A percentile compares a stretch with the other conserved stretches of the same genome.
Conservation (phyloP, 2,329 filamentous ascomycete genomes). For the Ophiostoma ulmi region DNA sequence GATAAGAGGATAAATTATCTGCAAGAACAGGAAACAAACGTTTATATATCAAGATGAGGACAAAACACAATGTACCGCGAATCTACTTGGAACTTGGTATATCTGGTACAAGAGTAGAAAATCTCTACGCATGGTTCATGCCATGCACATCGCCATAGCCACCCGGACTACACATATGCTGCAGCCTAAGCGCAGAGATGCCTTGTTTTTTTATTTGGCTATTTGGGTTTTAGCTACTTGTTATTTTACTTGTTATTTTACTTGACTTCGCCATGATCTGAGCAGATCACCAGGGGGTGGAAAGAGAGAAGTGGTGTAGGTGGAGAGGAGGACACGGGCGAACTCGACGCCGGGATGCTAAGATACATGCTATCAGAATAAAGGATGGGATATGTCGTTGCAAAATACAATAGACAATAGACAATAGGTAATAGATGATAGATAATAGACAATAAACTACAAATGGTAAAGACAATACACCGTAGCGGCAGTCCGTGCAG, state of each 20-base stretch:
- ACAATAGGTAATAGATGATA: too few relatives aligned
- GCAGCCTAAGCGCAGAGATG: background rate
- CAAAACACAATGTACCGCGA: background rate
- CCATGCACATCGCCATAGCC: background rate
- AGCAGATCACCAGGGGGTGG: background rate
- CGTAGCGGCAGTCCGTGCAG: conserved; percentile 21
- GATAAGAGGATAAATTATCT: background rate
- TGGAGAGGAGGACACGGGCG: background rate
- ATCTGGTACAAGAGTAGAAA: background rate
- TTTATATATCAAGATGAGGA: conserved; percentile 7
- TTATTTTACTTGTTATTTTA: too few relatives aligned
- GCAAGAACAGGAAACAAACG: background rate
- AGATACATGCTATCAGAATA: background rate
- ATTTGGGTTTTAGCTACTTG: too few relatives aligned
- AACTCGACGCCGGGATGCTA: background rate
- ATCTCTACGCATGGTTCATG: background rate
- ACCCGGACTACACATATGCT: background rate
- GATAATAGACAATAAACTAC: background rate
- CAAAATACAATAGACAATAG: too few relatives aligned
- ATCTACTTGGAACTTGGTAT: background rate
- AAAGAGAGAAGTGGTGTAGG: background rate
- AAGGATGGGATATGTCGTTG: background rate
- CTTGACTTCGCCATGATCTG: background rate
- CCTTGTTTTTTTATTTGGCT: too few relatives aligned
- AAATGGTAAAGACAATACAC: background rate